Evolutionary conservation across 768 basidiomycete genomes (phyloP).

Genomic region (Tulasnella sp.): DNA sequence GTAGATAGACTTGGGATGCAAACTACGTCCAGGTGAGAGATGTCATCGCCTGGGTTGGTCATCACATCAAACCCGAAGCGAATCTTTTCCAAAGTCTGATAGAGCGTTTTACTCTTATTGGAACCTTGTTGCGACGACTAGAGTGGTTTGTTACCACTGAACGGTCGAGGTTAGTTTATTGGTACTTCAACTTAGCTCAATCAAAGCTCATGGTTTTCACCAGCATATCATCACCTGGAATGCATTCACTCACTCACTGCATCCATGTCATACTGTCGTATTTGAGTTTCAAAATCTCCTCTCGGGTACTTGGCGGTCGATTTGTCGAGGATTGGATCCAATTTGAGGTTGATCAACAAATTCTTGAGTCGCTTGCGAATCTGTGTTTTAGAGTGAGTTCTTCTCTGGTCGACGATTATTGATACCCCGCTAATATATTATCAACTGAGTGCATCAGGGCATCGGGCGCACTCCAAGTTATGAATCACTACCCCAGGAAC

Average conservation of each 20-base stretch:
- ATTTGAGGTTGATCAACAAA: constrained; percentile 41
- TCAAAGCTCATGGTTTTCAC: constrained; percentile 11
- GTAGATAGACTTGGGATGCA: constrained; percentile 49
- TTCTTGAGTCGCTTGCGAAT: constrained; percentile 42
- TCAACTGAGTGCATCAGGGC: neutral
- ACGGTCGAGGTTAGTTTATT: constrained; percentile 45
- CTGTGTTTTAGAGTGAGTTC: constrained; percentile 47
- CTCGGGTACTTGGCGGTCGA: constrained; percentile 15
- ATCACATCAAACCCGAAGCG: neutral
- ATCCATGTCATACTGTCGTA: constrained; percentile 45
- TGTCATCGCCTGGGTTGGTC: neutral
- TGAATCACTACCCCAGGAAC: constrained; percentile 31
- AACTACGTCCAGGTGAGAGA: constrained; percentile 44
- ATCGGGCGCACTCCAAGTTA: constrained; percentile 27
- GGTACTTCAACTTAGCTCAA: neutral
- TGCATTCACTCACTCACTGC: constrained; percentile 58
- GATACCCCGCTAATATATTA: constrained; percentile 18
- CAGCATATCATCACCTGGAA: constrained; percentile 36
- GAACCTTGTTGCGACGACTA: constrained; percentile 54
- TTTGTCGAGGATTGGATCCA: constrained; percentile 34
- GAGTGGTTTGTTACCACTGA: constrained; percentile 42
- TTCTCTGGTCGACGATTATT: constrained; percentile 4
- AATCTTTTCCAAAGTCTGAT: constrained; percentile 37
- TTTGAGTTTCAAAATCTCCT: constrained; percentile 32
- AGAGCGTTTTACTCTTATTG: constrained; percentile 55